Evolutionary conservation across 2,329 filamentous ascomycete genomes (phyloP).

Genomic region (Alternaria triticina): DNA sequence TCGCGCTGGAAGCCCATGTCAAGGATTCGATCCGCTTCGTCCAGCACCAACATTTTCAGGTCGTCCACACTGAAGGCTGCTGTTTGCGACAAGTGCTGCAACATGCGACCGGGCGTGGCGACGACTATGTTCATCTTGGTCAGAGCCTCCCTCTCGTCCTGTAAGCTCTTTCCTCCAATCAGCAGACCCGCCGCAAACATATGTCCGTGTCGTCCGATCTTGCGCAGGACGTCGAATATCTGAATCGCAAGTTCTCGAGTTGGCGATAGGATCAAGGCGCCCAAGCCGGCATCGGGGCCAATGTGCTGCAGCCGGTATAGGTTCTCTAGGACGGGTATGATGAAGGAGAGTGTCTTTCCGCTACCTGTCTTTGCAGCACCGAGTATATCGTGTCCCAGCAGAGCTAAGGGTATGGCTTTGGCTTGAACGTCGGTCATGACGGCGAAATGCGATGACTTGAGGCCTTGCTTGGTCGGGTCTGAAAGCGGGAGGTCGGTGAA

Average conservation of each 20-base stretch:
- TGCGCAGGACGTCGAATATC: constrained; percentile 92
- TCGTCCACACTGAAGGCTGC: constrained; percentile 89
- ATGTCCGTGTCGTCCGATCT: constrained; percentile 83
- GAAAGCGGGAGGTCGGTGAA: constrained; percentile 90
- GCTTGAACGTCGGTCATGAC: constrained; percentile 90
- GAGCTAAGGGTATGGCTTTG: constrained; percentile 83
- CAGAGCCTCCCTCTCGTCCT: constrained; percentile 84
- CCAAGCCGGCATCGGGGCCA: constrained; percentile 82
- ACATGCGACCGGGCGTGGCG: constrained; percentile 90
- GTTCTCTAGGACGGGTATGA: constrained; percentile 90
- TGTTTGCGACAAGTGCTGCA: constrained; percentile 95
- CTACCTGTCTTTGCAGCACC: constrained; percentile 95
- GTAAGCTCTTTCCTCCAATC: constrained; percentile 89
- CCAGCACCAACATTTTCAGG: constrained; percentile 88
- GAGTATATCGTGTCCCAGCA: constrained; percentile 86
- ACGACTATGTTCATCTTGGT: constrained; percentile 96
- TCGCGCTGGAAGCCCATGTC: constrained; percentile 95
- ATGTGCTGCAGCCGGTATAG: constrained; percentile 89
- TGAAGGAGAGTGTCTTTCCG: constrained; percentile 92
- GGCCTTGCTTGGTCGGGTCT: constrained; percentile 75
- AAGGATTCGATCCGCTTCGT: constrained; percentile 95
- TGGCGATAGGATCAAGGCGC: constrained; percentile 89
- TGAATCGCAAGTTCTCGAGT: constrained; percentile 95
- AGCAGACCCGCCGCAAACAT: constrained; percentile 90
- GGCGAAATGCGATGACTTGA: constrained; percentile 87